These are phyloP conservation scores for Fusarium nygamai DNA, from an alignment of 2,329 filamentous ascomycete species.

Conservation along the genomic window DNA sequence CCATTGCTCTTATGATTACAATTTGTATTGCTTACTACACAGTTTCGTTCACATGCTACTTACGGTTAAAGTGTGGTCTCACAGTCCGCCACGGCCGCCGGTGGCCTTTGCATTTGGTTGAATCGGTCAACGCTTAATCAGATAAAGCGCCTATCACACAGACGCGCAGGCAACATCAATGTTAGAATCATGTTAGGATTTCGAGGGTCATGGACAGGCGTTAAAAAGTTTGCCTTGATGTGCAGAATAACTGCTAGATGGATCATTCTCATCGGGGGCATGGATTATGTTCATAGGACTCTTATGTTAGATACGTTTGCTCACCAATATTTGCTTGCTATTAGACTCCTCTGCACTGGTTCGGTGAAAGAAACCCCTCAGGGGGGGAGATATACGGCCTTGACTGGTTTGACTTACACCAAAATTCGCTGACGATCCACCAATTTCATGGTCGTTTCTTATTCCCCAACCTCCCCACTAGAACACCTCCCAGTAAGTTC, in stretches of 20 bases:
- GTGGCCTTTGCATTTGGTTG: constrained; percentile 13
- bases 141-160: constrained; percentile 16
- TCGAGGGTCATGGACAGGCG: constrained; percentile 33
- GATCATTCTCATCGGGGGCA: constrained; percentile 10
- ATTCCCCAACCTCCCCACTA: background rate
- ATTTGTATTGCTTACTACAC: constrained; percentile 41
- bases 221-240: constrained; percentile 11
- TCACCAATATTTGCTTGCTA: constrained; percentile 23
- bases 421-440: background rate
- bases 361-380: background rate
- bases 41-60: constrained; percentile 21
- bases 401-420: background rate
- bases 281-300: constrained; percentile 29
- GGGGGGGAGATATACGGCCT: background rate
- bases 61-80: constrained; percentile 7
- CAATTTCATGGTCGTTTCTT: background rate
- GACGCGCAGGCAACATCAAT: constrained; percentile 23
- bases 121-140: background rate
- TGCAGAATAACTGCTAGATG: constrained; percentile 12
- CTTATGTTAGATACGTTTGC: constrained; percentile 32
- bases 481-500: background rate
- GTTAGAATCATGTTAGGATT: constrained; percentile 43
- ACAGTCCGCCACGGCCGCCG: background rate
- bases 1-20: constrained; percentile 48
- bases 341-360: background rate